phyloP scores from a whole-genome alignment of 2,329 filamentous ascomycete species.

The Sporothrix sp. region DNA sequence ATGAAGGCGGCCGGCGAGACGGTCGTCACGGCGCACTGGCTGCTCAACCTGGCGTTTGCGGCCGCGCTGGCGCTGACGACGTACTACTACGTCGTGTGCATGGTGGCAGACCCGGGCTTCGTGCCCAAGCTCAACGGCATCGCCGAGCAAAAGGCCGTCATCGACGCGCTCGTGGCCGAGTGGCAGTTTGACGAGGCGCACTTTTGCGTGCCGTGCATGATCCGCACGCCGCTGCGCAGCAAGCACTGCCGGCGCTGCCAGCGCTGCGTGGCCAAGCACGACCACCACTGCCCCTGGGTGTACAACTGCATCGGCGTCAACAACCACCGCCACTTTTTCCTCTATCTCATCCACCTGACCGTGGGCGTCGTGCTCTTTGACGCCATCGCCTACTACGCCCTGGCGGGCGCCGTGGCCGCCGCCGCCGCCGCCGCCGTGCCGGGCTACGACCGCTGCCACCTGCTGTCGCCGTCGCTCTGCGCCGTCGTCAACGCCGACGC shows the following conservation, averaged over 20 bases:
- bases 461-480: conserved; percentile 70
- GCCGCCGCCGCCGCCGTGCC: conserved; percentile 24
- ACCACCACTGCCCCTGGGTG: conserved; percentile 97
- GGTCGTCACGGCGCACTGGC: conserved; percentile 44
- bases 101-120: conserved; percentile 84
- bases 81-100: conserved; percentile 82
- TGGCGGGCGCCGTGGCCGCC: conserved; percentile 46
- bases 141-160: conserved; percentile 78
- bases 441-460: conserved; percentile 48
- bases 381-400: conserved; percentile 62
- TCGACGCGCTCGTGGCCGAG: conserved; percentile 71
- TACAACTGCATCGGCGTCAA: conserved; percentile 94
- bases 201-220: conserved; percentile 93
- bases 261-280: conserved; percentile 89
- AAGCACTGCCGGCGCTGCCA: conserved; percentile 92
- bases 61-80: conserved; percentile 53
- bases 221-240: conserved; percentile 80
- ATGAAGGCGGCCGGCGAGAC: not conserved
- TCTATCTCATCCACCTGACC: conserved; percentile 75
- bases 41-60: conserved; percentile 70
- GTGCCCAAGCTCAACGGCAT: conserved; percentile 85
- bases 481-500: conserved; percentile 67
- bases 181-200: conserved; percentile 93
- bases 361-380: conserved; percentile 65
- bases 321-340: conserved; percentile 90